These are phyloP conservation scores for Fragilaria crotonensis DNA, from an alignment of 108 stramenopile genomes.

Conservation along the genomic window DNA sequence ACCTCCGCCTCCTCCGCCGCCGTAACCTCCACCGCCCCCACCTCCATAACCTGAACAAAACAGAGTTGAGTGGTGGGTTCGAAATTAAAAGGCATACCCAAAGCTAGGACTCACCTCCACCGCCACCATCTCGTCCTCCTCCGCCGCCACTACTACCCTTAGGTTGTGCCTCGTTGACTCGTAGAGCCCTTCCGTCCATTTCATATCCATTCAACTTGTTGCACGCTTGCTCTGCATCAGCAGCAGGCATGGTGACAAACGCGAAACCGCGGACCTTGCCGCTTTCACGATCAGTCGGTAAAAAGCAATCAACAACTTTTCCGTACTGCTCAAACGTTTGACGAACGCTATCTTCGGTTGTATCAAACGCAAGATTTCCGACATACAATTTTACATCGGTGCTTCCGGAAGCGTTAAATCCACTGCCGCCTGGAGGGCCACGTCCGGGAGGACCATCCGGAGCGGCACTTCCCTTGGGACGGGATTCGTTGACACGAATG, in stretches of 20 bases:
- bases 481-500: conserved; percentile 85
- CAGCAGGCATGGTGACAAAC: conserved; percentile 83
- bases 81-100: not conserved
- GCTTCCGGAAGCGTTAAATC: conserved; percentile 66
- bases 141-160: conserved; percentile 48
- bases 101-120: conserved; percentile 3
- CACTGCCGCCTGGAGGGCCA: conserved; percentile 44
- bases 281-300: conserved; percentile 79
- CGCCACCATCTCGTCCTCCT: conserved; percentile 11
- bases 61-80: not conserved
- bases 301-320: conserved; percentile 76
- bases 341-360: conserved; percentile 62
- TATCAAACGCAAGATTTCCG: conserved; percentile 89
- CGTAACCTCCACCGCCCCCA: conserved; percentile 18
- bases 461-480: conserved; percentile 54
- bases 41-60: conserved; percentile 11
- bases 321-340: conserved; percentile 80
- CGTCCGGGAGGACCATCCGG: conserved; percentile 30
- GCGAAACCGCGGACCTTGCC: conserved; percentile 82
- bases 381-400: conserved; percentile 86
- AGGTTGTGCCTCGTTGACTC: conserved; percentile 87
- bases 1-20: conserved; percentile 18
- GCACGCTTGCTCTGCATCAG: conserved; percentile 74
- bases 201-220: conserved; percentile 72
- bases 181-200: conserved; percentile 74